Percentiles rank a stretch among this genome's conserved stretches.
Conservation (phyloP, 192 early-diverging fungal species). For the Diversispora epigaea region DNA sequence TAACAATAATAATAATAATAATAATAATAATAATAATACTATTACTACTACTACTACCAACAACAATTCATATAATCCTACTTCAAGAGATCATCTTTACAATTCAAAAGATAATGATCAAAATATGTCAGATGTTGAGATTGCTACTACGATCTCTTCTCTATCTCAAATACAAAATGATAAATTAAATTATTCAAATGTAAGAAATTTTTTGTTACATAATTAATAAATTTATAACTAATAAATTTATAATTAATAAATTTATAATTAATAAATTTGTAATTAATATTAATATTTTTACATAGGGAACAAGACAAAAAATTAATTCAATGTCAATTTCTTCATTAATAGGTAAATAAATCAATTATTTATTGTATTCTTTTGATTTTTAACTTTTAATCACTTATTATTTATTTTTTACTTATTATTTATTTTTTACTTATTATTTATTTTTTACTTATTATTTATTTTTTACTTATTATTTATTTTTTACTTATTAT, state of each 20-base stretch:
- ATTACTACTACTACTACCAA: too few relatives aligned
- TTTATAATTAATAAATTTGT: background rate
- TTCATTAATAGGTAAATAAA: background rate
- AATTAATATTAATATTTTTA: too few relatives aligned
- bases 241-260: background rate
- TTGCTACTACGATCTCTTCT: conserved; percentile 2
- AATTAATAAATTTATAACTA: background rate
- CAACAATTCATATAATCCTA: background rate
- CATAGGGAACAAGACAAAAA: background rate
- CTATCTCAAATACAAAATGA: background rate
- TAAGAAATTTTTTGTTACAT: too few relatives aligned
- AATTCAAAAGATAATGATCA: background rate
- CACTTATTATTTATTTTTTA: too few relatives aligned
- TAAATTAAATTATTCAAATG: background rate
- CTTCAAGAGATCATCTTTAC: background rate
- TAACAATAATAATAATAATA: background rate
- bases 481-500: too few relatives aligned
- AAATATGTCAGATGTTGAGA: conserved; percentile 8
- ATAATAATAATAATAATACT: too few relatives aligned
- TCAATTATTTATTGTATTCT: too few relatives aligned
- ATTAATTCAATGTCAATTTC: conserved; percentile 2
- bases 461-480: too few relatives aligned
- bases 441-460: too few relatives aligned
- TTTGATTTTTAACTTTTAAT: too few relatives aligned
- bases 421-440: too few relatives aligned